phyloP scores from a whole-genome alignment of 208 protist genomes.

The Acanthamoeba rhysodes region DNA sequence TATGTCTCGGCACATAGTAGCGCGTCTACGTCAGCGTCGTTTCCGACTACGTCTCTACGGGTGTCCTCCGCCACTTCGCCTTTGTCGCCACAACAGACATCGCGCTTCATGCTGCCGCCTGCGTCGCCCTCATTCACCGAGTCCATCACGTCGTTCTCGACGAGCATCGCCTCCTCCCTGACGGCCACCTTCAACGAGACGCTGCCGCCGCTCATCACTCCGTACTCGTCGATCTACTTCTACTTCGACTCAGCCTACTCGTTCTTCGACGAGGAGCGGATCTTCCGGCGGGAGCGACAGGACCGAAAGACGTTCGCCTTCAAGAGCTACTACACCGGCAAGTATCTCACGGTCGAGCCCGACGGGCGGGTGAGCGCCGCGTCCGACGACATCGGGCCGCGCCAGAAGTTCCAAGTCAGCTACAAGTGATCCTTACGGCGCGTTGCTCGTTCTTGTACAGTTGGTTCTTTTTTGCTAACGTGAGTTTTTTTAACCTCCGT shows the following conservation, averaged over 20 bases:
- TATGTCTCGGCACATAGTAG: background rate
- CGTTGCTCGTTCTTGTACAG: background rate
- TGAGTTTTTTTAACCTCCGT: too few relatives aligned
- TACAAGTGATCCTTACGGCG: background rate
- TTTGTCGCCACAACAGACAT: background rate
- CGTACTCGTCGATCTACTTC: background rate
- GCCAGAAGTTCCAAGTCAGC: slow-evolving; percentile 21
- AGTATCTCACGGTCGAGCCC: slow-evolving; percentile 40
- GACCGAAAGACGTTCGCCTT: slow-evolving; percentile 50
- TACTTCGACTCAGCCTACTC: background rate
- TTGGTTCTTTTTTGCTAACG: background rate
- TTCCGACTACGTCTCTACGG: background rate
- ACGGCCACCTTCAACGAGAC: background rate
- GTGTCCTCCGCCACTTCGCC: background rate
- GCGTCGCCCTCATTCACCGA: background rate
- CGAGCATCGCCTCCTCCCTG: background rate
- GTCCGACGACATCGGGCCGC: slow-evolving; percentile 39
- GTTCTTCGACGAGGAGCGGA: background rate
- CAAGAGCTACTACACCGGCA: slow-evolving; percentile 59
- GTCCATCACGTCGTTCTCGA: background rate
- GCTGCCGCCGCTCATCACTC: background rate
- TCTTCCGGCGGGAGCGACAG: slow-evolving; percentile 41
- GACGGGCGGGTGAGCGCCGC: slow-evolving; percentile 38
- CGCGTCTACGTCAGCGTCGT: background rate
- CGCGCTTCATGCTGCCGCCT: background rate